Evolutionary conservation across 306 rosid genomes (phyloP), one percentile per base, ranked within the genome.

Genomic region (Quillaja saponaria): DNA sequence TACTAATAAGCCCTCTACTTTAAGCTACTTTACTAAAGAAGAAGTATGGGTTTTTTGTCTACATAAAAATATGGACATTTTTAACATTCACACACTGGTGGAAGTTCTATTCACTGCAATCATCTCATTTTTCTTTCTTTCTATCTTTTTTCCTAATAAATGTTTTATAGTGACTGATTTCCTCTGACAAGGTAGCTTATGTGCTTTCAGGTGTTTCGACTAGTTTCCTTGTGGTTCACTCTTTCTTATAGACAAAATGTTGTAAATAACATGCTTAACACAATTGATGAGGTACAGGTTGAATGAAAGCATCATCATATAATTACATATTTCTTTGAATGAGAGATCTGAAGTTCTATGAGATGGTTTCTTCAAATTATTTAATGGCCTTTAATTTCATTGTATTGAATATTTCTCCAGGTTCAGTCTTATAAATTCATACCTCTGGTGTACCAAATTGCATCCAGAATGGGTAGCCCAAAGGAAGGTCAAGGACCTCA

Each of bases 401-500:
- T 74, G 49, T 41, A 57, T 63, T 70, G 66, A 65, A 71, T 49
- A 35, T 61, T 39, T 50, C 62, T 65, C 50, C 73, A 91, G 97
- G 96, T 88, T 75, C 97, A 91, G 64, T 91, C 97, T 58, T 88
- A 78, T 81, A 91, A 91, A 75, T 88, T 91, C 68, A 71, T 91
- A 66, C 96, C 95, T 51, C 62, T 91, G 54, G 91, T 79, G 13
- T 91, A 91, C 81, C 97, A 91, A 80, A 86, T 91, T 78, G 97
- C 97, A 62, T 91, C 97, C 11, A 86, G 97, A 84, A 81, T 91
- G 96, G 97, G 97, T 66, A 77, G 88, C 78, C 70, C 89, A 62
- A 91, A 85, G 81, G 96, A 91, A 55, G 71, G 74, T 72, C 77
- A 76, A 6, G 96, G 92, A 50, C 71, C 91, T 70, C 75, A 38